Conservation (phyloP, 768 basidiomycete genomes). For the Macrocybe gigantea region DNA sequence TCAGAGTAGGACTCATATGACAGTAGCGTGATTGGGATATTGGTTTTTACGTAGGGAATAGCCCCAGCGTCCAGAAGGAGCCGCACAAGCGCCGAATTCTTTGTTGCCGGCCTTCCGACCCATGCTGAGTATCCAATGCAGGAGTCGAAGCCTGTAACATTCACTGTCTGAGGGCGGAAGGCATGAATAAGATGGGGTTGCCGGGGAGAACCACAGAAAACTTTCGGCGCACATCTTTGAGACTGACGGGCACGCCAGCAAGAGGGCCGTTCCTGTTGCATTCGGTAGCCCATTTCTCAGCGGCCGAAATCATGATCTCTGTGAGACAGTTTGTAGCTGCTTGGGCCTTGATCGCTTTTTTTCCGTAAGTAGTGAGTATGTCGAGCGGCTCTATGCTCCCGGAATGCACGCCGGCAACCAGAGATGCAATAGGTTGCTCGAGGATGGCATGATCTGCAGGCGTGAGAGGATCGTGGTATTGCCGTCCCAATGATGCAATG, state of each 20-base stretch:
- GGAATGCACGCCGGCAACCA: background rate
- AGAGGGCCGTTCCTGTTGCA: slow-evolving; percentile 36
- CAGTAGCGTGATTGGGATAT: slow-evolving; percentile 51
- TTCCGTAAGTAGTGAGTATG: slow-evolving; percentile 38
- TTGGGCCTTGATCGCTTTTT: slow-evolving; percentile 43
- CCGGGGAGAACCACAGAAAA: slow-evolving; percentile 9
- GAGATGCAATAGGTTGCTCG: background rate
- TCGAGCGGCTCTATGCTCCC: slow-evolving; percentile 10
- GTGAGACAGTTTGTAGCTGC: slow-evolving; percentile 55
- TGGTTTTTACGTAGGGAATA: slow-evolving; percentile 65
- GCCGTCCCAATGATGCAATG: background rate
- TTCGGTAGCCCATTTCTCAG: slow-evolving; percentile 25
- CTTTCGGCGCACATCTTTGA: slow-evolving; percentile 39
- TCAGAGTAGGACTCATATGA: slow-evolving; percentile 55
- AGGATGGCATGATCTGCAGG: background rate
- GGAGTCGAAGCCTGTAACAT: slow-evolving; percentile 49
- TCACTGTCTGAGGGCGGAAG: slow-evolving; percentile 31
- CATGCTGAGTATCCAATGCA: slow-evolving; percentile 54
- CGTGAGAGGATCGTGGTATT: background rate
- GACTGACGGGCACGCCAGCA: slow-evolving; percentile 54
- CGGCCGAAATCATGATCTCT: slow-evolving; percentile 46
- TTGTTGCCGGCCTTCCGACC: slow-evolving; percentile 35
- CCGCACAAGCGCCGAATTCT: slow-evolving; percentile 44
- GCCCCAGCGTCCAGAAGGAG: slow-evolving; percentile 59
- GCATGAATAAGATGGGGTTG: background rate